Conservation (phyloP, 371 early-diverging fungal species). For the Quaeritorhiza haematococci region DNA sequence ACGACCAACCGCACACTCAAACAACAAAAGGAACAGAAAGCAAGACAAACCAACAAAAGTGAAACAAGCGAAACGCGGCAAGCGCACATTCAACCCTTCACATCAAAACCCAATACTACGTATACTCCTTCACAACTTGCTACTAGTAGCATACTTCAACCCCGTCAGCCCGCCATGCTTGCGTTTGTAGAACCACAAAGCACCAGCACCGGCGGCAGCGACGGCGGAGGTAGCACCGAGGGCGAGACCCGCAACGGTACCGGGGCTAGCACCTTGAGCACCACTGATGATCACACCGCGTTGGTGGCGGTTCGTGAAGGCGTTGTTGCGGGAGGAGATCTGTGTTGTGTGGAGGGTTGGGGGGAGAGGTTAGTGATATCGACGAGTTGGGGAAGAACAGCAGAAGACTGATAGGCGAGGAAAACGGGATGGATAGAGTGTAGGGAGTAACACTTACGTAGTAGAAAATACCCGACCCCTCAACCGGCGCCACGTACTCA, state of each 20-base stretch:
- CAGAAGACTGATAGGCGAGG: constrained; percentile 3
- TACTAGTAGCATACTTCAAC: too few relatives aligned
- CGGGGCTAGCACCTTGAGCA: constrained; percentile 12
- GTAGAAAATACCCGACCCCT: not conserved
- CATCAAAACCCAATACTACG: not conserved
- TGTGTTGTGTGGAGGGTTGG: constrained; percentile 17
- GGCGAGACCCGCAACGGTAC: constrained; percentile 17
- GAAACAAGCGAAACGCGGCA: too few relatives aligned
- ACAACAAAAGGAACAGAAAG: too few relatives aligned
- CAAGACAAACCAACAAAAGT: too few relatives aligned
- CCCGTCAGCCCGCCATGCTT: not conserved
- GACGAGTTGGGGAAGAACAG: too few relatives aligned
- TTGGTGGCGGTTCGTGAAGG: constrained; percentile 30
- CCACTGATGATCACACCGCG: constrained; percentile 16
- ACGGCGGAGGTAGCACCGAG: constrained; percentile 8
- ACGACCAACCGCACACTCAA: too few relatives aligned
- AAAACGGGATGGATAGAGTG: constrained; percentile 8
- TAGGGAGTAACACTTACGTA: not conserved
- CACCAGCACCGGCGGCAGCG: not conserved
- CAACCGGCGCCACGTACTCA: not conserved
- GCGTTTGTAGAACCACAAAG: not conserved
- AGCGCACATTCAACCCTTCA: too few relatives aligned
- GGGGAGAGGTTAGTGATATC: too few relatives aligned
- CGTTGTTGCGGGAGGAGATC: constrained; percentile 28
- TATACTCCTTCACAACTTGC: too few relatives aligned